Conservation (phyloP, 2,329 filamentous ascomycete species). For the Thelonectria blattea region DNA sequence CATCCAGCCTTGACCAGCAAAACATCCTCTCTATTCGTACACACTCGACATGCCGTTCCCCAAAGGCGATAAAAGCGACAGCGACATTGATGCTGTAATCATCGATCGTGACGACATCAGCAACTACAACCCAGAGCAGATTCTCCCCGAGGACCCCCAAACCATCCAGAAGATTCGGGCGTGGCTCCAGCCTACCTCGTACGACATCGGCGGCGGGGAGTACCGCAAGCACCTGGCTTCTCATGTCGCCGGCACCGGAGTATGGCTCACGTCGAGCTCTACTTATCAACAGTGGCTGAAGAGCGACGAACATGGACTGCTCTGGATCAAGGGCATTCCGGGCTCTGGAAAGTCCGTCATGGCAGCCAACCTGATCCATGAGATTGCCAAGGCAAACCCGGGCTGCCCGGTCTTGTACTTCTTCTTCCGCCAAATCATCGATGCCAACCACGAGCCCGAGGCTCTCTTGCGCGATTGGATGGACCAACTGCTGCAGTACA, state of each 20-base stretch:
- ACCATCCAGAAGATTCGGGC: constrained; percentile 30
- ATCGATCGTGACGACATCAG: constrained; percentile 38
- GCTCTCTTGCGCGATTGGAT: constrained; percentile 44
- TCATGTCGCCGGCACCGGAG: constrained; percentile 9
- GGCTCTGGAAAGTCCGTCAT: constrained; percentile 48
- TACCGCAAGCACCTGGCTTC: constrained; percentile 13
- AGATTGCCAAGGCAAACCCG: not conserved
- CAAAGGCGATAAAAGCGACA: constrained; percentile 8
- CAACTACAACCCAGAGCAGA: constrained; percentile 42
- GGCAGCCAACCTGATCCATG: constrained; percentile 36
- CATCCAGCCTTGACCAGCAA: not conserved
- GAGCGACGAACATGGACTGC: constrained; percentile 3
- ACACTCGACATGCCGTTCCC: not conserved
- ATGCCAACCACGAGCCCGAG: constrained; percentile 41
- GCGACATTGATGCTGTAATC: constrained; percentile 31
- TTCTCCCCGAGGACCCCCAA: constrained; percentile 39
- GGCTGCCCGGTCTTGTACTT: constrained; percentile 43
- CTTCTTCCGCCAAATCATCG: constrained; percentile 48
- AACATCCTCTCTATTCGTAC: not conserved
- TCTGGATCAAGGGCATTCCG: constrained; percentile 40
- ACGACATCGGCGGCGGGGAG: constrained; percentile 7
- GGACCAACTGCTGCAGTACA: constrained; percentile 41
- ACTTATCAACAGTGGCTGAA: constrained; percentile 15
- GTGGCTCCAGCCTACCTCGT: constrained; percentile 17
- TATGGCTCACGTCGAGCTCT: constrained; percentile 5